phyloP scores from a whole-genome alignment of 2,329 filamentous ascomycete genomes.

The Fusarium albosuccineum region DNA sequence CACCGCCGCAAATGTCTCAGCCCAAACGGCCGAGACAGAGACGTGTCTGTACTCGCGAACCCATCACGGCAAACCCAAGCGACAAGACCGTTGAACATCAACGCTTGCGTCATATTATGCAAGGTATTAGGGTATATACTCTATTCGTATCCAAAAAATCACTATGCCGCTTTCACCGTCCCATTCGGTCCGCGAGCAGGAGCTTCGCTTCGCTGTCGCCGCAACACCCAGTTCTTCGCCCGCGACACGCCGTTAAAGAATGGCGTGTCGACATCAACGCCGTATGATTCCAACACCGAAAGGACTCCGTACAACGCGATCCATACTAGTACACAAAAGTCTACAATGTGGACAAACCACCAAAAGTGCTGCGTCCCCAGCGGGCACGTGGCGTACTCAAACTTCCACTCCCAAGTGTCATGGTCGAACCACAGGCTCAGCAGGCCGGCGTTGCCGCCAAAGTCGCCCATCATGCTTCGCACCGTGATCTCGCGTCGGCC shows the following conservation, averaged over 20 bases:
- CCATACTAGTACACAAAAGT: slow-evolving; percentile 62
- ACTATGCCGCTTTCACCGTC: slow-evolving; percentile 35
- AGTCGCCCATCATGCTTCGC: slow-evolving; percentile 98
- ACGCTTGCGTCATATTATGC: slow-evolving; percentile 34
- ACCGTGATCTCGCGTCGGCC: slow-evolving; percentile 91
- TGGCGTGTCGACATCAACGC: slow-evolving; percentile 53
- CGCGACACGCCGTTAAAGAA: slow-evolving; percentile 39
- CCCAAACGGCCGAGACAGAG: neutral
- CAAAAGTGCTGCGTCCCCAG: slow-evolving; percentile 91
- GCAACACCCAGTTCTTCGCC: slow-evolving; percentile 22
- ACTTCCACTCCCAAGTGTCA: slow-evolving; percentile 79
- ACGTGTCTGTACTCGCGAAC: neutral
- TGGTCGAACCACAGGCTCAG: slow-evolving; percentile 91
- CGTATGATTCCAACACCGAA: slow-evolving; percentile 44
- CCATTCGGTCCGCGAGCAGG: slow-evolving; percentile 24
- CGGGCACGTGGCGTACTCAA: slow-evolving; percentile 82
- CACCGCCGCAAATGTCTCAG: slow-evolving; percentile 23
- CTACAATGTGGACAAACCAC: slow-evolving; percentile 89
- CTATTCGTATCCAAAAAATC: slow-evolving; percentile 37
- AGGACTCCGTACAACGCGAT: slow-evolving; percentile 46
- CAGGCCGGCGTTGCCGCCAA: slow-evolving; percentile 90
- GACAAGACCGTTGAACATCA: slow-evolving; percentile 10
- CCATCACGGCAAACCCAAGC: slow-evolving; percentile 17
- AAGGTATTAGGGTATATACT: slow-evolving; percentile 19
- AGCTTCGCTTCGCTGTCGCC: slow-evolving; percentile 6